Percentiles rank a stretch among this genome's conserved stretches.
Evolutionary conservation across 2,329 filamentous ascomycete genomes (phyloP).

Genomic region (Karstenula rhodostoma): DNA sequence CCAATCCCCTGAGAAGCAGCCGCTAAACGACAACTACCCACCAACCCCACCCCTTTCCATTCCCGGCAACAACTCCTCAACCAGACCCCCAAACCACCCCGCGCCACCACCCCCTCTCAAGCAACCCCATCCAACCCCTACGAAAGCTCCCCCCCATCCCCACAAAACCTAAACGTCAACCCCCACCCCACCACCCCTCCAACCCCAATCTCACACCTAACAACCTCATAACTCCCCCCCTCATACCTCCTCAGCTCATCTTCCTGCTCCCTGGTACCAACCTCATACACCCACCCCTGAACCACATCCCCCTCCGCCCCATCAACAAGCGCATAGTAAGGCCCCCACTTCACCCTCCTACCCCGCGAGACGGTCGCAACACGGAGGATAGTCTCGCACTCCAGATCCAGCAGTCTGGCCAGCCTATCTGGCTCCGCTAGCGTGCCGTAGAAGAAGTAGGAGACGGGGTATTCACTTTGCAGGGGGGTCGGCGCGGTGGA

Average conservation of each 20-base stretch:
- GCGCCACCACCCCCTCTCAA: neutral
- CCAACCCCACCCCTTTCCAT: too few relatives aligned
- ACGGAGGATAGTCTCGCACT: neutral
- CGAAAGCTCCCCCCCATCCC: neutral
- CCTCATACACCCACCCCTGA: constrained; percentile 3
- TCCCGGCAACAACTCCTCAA: neutral
- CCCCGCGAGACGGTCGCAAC: constrained; percentile 5
- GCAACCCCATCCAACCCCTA: neutral
- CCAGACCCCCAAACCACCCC: neutral
- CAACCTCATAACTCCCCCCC: constrained; percentile 16
- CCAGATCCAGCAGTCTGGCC: neutral
- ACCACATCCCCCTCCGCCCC: neutral
- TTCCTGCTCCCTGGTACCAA: constrained; percentile 9
- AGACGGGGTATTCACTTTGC: constrained; percentile 8
- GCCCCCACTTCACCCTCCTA: constrained; percentile 9
- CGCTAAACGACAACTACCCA: too few relatives aligned
- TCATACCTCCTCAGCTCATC: constrained; percentile 15
- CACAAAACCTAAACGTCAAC: neutral
- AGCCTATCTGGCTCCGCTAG: constrained; percentile 15
- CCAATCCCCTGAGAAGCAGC: too few relatives aligned
- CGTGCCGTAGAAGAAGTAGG: constrained; percentile 27
- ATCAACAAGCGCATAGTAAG: constrained; percentile 17
- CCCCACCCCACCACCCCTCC: neutral
- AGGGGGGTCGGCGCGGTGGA: neutral
- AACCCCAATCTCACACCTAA: constrained; percentile 13